Evolutionary conservation across 2,329 filamentous ascomycete genomes (phyloP).

Genomic region (Knoxdaviesia proteae): DNA sequence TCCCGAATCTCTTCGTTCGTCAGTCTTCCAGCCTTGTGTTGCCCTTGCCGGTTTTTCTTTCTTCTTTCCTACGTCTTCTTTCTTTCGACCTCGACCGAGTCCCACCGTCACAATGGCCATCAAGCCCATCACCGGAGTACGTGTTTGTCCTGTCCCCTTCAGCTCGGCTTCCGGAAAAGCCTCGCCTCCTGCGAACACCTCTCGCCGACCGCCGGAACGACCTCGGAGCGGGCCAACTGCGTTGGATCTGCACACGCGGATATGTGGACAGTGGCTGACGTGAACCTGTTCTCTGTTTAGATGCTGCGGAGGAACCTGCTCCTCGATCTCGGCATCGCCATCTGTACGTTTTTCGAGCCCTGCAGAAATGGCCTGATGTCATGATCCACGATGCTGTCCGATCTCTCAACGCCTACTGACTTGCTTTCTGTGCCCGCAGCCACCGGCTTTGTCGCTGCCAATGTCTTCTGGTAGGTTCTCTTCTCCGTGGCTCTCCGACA

Average conservation of each 20-base stretch:
- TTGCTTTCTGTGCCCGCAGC: constrained; percentile 20
- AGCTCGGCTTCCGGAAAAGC: no score
- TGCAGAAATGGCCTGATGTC: not conserved
- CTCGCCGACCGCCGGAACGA: not conserved
- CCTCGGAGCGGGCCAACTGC: not conserved
- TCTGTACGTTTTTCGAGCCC: constrained; percentile 22
- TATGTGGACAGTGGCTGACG: constrained; percentile 1
- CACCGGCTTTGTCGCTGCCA: constrained; percentile 31
- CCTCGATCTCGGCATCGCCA: constrained; percentile 30
- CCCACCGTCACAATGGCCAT: constrained; percentile 25
- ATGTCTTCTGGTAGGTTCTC: constrained; percentile 31
- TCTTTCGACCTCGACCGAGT: no score
- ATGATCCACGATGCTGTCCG: not conserved
- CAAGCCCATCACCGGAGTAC: constrained; percentile 38
- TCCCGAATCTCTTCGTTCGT: no score
- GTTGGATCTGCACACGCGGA: not conserved
- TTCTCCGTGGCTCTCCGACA: not conserved
- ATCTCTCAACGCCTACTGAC: constrained; percentile 1
- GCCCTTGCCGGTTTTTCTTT: no score
- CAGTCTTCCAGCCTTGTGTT: no score
- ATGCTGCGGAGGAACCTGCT: constrained; percentile 40
- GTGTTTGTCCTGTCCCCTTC: constrained; percentile 10
- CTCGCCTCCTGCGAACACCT: no score
- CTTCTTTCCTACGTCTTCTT: no score
- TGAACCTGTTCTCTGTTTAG: constrained; percentile 12